Conservation (phyloP, 2,329 filamentous ascomycete genomes). For the Stylonectria norvegica region DNA sequence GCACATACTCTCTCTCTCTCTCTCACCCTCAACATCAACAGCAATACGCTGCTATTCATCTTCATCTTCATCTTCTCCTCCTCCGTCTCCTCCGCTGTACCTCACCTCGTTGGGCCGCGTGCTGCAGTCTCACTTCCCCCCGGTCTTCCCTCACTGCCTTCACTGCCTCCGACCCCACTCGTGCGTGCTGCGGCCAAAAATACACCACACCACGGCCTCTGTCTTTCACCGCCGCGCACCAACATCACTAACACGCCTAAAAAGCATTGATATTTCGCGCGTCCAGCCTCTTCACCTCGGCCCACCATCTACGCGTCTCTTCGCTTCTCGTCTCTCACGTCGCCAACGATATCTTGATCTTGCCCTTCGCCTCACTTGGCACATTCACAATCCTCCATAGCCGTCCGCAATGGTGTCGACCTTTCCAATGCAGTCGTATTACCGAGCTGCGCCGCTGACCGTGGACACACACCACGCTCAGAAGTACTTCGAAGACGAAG, state of each 20-base stretch:
- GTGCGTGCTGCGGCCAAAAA: constrained; percentile 8
- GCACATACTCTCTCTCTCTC: too few relatives aligned
- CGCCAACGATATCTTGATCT: constrained; percentile 10
- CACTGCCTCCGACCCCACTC: constrained; percentile 2
- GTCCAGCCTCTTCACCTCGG: constrained; percentile 23
- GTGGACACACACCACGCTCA: constrained; percentile 53
- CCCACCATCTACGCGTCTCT: constrained; percentile 19
- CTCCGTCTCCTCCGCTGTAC: too few relatives aligned
- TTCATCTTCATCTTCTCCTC: too few relatives aligned
- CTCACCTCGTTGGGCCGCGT: too few relatives aligned
- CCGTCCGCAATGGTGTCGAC: constrained; percentile 47
- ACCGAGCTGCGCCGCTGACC: constrained; percentile 47
- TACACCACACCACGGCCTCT: background rate
- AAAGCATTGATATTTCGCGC: constrained; percentile 29
- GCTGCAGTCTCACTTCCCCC: too few relatives aligned
- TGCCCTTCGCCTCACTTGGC: constrained; percentile 17
- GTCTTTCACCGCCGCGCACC: constrained; percentile 25
- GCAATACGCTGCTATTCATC: too few relatives aligned
- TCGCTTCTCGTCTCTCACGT: constrained; percentile 10
- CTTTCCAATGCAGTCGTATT: constrained; percentile 50
- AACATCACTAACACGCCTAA: constrained; percentile 25
- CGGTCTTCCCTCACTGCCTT: too few relatives aligned
- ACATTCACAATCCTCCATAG: constrained; percentile 14
- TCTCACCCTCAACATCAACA: too few relatives aligned
- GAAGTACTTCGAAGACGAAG: constrained; percentile 60